Conservation (phyloP, 1,284 basidiomycete genomes). For the Apiotrichum siamense region DNA sequence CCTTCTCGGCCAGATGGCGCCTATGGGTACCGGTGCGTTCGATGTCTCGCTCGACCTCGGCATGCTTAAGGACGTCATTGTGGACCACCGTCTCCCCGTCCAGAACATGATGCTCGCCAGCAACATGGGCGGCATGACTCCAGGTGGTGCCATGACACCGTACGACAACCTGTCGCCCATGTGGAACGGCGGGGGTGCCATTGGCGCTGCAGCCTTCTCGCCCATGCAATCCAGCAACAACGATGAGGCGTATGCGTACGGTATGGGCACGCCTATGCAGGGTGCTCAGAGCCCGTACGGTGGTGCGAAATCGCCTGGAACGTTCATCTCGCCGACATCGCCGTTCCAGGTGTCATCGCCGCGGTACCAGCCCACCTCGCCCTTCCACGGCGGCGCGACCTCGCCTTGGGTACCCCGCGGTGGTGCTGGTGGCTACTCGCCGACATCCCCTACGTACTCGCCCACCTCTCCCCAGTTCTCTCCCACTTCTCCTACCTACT, state of each 20-base stretch:
- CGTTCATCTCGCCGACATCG: conserved; percentile 81
- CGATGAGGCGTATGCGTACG: conserved; percentile 62
- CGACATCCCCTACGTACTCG: conserved; percentile 64
- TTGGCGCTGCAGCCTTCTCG: conserved; percentile 85
- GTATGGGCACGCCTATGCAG: conserved; percentile 46
- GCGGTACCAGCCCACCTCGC: conserved; percentile 64
- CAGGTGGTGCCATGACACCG: conserved; percentile 78
- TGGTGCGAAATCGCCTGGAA: conserved; percentile 60
- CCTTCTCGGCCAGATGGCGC: conserved; percentile 97
- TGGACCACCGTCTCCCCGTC: conserved; percentile 86
- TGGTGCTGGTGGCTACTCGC: conserved; percentile 56
- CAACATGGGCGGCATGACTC: conserved; percentile 83
- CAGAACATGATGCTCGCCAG: conserved; percentile 74
- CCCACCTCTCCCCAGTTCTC: conserved; percentile 85
- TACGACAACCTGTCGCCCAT: conserved; percentile 79
- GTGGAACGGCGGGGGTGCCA: conserved; percentile 54
- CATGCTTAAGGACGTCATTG: conserved; percentile 98
- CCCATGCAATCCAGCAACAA: conserved; percentile 84
- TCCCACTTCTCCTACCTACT: conserved; percentile 77
- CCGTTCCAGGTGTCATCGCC: conserved; percentile 54
- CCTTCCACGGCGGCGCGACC: conserved; percentile 58
- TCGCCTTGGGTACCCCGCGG: conserved; percentile 63
- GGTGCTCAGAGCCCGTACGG: conserved; percentile 78
- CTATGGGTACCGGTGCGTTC: conserved; percentile 93
- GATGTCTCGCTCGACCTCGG: conserved; percentile 94